Base-by-base conservation (phyloP, 306 rosid species). In the Quercus berberidifolia region DNA sequence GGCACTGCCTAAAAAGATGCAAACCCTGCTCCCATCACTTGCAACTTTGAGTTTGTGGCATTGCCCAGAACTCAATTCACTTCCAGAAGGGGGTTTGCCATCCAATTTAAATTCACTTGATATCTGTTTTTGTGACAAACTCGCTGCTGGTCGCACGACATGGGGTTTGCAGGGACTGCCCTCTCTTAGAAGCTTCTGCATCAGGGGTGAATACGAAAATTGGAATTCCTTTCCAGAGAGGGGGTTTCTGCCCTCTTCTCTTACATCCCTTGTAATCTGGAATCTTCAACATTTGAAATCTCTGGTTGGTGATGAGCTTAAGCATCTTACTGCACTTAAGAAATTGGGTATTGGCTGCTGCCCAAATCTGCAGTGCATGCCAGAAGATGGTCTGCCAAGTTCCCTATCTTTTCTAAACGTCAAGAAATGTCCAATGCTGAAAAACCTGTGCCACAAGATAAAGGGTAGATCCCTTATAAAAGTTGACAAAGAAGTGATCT, bases 1-100 rank as follows among this genome's bases (percentile, higher is more conserved):
- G 72, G 55, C 82, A 12, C 54, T 83, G 4, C 82, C 82, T 18
- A 78, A 77, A 28, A 6, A 60, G 23, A 82, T 82, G 82, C 30
- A 77, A 20, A 43, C 17, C 30, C 57, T 72, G 25, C 63, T 78
- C 79, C 86, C 77, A 18, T 78, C 60, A 4, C 46, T 76, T 2
- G 18, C 17, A 11, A 3, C 9, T 0, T 1, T 75, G 4, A 0
- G 0, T 0, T 9, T 62, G 51, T 0, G 0, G 1, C 1, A 9
- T 19, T 72, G 77, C 31, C 82, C 33, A 26, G 60, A 43, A 72
- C 58, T 71, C 28, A 51, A 59, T 17, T 71, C 72, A 46, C 60
- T 79, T 71, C 55, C 71, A 1, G 77, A 60, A 14, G 65, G 63
- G 28, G 64, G 72, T 1, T 79, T 71, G 17, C 82, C 75, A 1